Conservation (phyloP, 2,329 filamentous ascomycete species). For the Cytospora piceae region DNA sequence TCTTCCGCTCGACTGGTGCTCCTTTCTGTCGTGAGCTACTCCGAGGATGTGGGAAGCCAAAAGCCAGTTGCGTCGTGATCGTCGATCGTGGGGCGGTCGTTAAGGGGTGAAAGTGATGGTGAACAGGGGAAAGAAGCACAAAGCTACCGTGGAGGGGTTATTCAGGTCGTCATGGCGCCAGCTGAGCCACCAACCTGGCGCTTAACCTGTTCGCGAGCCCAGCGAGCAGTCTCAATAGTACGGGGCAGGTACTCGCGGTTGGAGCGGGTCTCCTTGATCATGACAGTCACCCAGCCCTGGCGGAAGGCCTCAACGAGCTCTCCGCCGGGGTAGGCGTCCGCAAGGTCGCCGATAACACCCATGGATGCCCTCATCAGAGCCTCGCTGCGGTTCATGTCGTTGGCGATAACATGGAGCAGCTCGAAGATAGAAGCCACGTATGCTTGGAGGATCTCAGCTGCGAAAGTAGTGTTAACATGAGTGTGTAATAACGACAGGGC, state of each 20-base stretch:
- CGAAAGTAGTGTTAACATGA: conserved; percentile 37
- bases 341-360: conserved; percentile 96
- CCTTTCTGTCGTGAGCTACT: conserved; percentile 13
- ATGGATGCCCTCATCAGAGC: conserved; percentile 90
- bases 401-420: conserved; percentile 78
- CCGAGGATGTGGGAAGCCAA: conserved; percentile 4
- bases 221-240: conserved; percentile 92
- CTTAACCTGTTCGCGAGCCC: conserved; percentile 97
- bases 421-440: conserved; percentile 87
- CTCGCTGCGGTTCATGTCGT: conserved; percentile 88
- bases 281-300: conserved; percentile 82
- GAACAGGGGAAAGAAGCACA: conserved; percentile 21
- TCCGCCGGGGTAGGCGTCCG: conserved; percentile 89
- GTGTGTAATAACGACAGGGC: not conserved
- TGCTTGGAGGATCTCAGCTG: conserved; percentile 72
- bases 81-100: conserved; percentile 22
- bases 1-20: conserved; percentile 15
- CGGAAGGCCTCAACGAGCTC: conserved; percentile 85
- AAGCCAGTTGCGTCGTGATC: conserved; percentile 24
- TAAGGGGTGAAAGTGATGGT: conserved; percentile 30
- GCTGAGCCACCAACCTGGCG: conserved; percentile 69
- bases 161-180: conserved; percentile 57
- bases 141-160: conserved; percentile 12
- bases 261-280: conserved; percentile 89
- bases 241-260: conserved; percentile 85